phyloP scores from a whole-genome alignment of 352 stramenopile genomes.

The Phytophthora quininea region DNA sequence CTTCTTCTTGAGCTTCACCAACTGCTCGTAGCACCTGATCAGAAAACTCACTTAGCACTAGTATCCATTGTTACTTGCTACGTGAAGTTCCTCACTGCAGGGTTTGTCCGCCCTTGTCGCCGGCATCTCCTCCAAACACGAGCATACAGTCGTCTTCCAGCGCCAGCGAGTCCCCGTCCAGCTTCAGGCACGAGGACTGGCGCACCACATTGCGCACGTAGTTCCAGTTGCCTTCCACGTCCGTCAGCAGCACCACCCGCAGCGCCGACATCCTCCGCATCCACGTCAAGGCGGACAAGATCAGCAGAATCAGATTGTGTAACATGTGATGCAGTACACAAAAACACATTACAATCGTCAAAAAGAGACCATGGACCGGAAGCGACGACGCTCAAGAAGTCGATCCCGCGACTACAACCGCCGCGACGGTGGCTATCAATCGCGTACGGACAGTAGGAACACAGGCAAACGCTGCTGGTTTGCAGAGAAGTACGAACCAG shows the following conservation, averaged over 20 bases:
- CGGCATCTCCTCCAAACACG: conserved; percentile 91
- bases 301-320: conserved; percentile 3
- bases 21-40: conserved; percentile 72
- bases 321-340: conserved; percentile 4
- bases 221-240: conserved; percentile 82
- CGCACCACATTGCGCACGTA: conserved; percentile 75
- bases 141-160: conserved; percentile 78
- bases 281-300: conserved; percentile 5
- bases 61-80: neutral
- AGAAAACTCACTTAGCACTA: neutral
- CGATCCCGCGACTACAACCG: conserved; percentile 11
- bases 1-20: conserved; percentile 87
- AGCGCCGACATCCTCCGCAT: conserved; percentile 16
- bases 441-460: conserved; percentile 1
- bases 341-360: neutral
- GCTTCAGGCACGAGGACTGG: conserved; percentile 64
- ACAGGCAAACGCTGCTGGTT: conserved; percentile 51
- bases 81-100: conserved; percentile 54
- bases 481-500: conserved; percentile 67
- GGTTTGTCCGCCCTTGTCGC: conserved; percentile 91
- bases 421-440: neutral
- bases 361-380: neutral
- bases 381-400: conserved; percentile 25
- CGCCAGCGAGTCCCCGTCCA: conserved; percentile 47
- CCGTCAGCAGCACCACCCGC: conserved; percentile 76